Percentiles rank a stretch among this genome's conserved stretches.
Evolutionary conservation across 1,284 basidiomycete species (phyloP).

Genomic region (Microstroma glucosiphilum): DNA sequence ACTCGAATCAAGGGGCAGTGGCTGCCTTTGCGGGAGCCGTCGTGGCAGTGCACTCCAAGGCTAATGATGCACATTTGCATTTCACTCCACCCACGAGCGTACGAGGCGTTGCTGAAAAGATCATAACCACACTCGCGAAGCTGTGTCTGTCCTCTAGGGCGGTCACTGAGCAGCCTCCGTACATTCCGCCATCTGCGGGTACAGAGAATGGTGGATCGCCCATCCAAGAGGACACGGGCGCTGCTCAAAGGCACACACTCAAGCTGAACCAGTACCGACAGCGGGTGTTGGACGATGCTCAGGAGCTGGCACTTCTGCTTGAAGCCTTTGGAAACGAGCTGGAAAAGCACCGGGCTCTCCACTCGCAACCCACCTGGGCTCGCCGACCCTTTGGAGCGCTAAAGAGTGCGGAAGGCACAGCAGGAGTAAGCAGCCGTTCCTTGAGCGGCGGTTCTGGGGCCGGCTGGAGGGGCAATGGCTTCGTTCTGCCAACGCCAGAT

Average conservation of each 20-base stretch:
- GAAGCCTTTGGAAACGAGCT: conserved; percentile 24
- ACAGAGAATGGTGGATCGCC: too few species aligned
- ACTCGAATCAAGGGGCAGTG: conserved; percentile 9
- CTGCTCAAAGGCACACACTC: neutral
- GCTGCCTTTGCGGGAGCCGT: conserved; percentile 10
- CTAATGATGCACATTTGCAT: neutral
- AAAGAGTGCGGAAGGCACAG: conserved; percentile 28
- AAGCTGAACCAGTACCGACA: conserved; percentile 39
- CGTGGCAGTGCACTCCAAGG: conserved; percentile 7
- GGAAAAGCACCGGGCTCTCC: conserved; percentile 8
- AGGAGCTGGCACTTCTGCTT: conserved; percentile 28
- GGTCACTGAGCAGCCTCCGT: conserved; percentile 35
- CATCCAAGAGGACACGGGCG: neutral
- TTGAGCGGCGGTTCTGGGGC: conserved; percentile 48
- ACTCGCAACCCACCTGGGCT: too few species aligned
- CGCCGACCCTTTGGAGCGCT: conserved; percentile 14
- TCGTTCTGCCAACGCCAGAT: conserved; percentile 41
- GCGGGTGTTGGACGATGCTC: conserved; percentile 34
- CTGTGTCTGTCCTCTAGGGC: conserved; percentile 54
- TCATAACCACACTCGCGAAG: conserved; percentile 54
- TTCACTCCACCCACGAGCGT: conserved; percentile 5
- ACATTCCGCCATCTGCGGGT: neutral
- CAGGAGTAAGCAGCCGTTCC: conserved; percentile 25
- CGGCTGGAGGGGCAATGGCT: conserved; percentile 50
- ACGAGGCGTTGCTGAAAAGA: conserved; percentile 49